Evolutionary conservation across 805 yeast genomes (phyloP).

Genomic region (Wickerhamiella dianesei): DNA sequence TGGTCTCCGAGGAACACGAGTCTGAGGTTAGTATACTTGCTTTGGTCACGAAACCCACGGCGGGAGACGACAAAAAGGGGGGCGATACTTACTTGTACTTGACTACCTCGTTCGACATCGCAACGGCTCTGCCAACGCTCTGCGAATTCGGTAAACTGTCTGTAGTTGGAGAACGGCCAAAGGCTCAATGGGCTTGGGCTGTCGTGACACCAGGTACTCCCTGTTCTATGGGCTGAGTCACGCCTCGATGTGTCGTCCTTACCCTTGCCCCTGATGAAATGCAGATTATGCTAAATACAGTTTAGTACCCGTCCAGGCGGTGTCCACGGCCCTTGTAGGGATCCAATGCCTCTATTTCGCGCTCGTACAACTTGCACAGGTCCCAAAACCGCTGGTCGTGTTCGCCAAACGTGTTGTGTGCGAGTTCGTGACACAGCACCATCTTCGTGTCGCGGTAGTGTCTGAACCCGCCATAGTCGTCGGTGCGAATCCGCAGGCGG

Average conservation of each 20-base stretch:
- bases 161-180: too few relatives aligned
- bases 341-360: slow-evolving; percentile 20
- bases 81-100: slow-evolving; percentile 30
- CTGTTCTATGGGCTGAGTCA: too few relatives aligned
- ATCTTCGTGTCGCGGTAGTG: slow-evolving; percentile 24
- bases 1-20: slow-evolving; percentile 96
- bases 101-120: slow-evolving; percentile 18
- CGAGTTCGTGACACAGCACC: slow-evolving; percentile 29
- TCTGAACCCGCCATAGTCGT: slow-evolving; percentile 27
- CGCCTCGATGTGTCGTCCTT: too few relatives aligned
- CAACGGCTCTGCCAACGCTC: too few relatives aligned
- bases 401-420: slow-evolving; percentile 27
- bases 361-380: slow-evolving; percentile 24
- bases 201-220: too few relatives aligned
- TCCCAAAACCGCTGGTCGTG: slow-evolving; percentile 27
- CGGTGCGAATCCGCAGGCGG: slow-evolving; percentile 28
- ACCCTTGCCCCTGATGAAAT: too few relatives aligned
- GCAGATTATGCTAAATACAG: background rate
- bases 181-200: too few relatives aligned
- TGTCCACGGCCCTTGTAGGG: slow-evolving; percentile 11
- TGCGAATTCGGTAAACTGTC: too few relatives aligned
- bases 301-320: background rate
- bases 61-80: background rate
- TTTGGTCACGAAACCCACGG: background rate
- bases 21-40: slow-evolving; percentile 33